Evolutionary conservation across 139 green algal species (phyloP), one percentile per base, ranked within the genome.

Genomic region (Chlamydomonas eustigma): DNA sequence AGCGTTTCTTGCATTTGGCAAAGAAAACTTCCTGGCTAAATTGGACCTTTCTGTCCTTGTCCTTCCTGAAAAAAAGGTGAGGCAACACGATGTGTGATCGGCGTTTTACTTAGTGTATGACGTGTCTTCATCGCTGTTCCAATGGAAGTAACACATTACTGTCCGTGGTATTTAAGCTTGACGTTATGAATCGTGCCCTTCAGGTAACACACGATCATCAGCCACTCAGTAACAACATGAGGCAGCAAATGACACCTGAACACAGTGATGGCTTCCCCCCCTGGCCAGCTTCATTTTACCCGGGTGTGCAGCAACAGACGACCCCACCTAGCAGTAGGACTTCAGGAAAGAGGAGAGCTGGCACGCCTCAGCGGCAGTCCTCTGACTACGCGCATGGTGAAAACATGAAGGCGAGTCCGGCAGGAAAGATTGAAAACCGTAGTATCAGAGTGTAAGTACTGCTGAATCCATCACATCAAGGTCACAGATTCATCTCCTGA

Each of bases 401-500:
- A 32, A 5, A n/a, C n/a, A n/a, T n/a, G n/a, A n/a, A n/a, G n/a
- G n/a, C n/a, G n/a, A n/a, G n/a, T n/a, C n/a, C n/a, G n/a, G n/a
- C n/a, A n/a, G n/a, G n/a, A n/a, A n/a, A n/a, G n/a, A n/a, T n/a
- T n/a, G n/a, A n/a, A n/a, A n/a, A n/a, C n/a, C n/a, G n/a, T n/a
- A n/a, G n/a, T n/a, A n/a, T n/a, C n/a, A n/a, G n/a, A 6, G 31
- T 4, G 50, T 34, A 1, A 30, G n/a, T 4, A 76, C 63, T 8
- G 72, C 37, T 2, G 74, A 78, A n/a, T 67, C 36, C 2, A 67
- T 68, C 0, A 25, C 74, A 5, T 87, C 78, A 33, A 77, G 35
- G 25, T 86, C 51, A 69, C 80, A 85, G 39, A 79, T 92, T 39
- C 25, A 81, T 64, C 58, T 68, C 63, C 50, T n/a, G 64, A 2